Evolutionary conservation across 176 grass and related monocot genomes (phyloP).

Genomic region (Aegilops longissima): DNA sequence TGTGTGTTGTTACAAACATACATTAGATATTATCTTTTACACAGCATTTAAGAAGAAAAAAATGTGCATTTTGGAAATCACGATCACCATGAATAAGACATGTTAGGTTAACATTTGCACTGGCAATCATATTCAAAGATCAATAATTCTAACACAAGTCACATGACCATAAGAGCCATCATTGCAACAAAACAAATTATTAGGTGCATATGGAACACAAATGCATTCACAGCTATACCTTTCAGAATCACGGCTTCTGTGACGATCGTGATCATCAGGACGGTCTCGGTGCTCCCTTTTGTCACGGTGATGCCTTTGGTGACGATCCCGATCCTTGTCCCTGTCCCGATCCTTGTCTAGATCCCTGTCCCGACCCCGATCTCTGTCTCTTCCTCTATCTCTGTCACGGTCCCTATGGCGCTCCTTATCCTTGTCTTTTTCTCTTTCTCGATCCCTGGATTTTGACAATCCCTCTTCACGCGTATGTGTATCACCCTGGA

Average conservation of each 20-base stretch:
- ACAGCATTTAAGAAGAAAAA: background rate
- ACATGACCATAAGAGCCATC: background rate
- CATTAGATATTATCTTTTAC: background rate
- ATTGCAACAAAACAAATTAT: background rate
- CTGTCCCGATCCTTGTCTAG: conserved; percentile 33
- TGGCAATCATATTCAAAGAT: background rate
- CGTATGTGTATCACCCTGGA: conserved; percentile 46
- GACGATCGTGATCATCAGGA: conserved; percentile 70
- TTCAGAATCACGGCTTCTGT: conserved; percentile 47
- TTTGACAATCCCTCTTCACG: conserved; percentile 69
- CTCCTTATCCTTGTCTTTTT: conserved; percentile 68
- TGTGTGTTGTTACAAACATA: conserved; percentile 33
- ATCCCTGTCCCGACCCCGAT: conserved; percentile 33
- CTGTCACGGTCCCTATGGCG: conserved; percentile 62
- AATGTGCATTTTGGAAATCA: background rate
- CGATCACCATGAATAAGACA: background rate
- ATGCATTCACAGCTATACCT: conserved; percentile 25
- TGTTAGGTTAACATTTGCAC: conserved; percentile 5
- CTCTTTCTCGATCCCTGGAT: conserved; percentile 69
- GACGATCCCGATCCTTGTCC: conserved; percentile 32
- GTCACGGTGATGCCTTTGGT: conserved; percentile 37
- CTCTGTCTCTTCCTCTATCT: conserved; percentile 47
- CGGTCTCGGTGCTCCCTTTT: conserved; percentile 54
- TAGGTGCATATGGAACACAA: conserved; percentile 8
- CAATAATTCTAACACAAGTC: background rate